Conservation (phyloP, 2,329 filamentous ascomycete species). For the Xylariaceae sp. region DNA sequence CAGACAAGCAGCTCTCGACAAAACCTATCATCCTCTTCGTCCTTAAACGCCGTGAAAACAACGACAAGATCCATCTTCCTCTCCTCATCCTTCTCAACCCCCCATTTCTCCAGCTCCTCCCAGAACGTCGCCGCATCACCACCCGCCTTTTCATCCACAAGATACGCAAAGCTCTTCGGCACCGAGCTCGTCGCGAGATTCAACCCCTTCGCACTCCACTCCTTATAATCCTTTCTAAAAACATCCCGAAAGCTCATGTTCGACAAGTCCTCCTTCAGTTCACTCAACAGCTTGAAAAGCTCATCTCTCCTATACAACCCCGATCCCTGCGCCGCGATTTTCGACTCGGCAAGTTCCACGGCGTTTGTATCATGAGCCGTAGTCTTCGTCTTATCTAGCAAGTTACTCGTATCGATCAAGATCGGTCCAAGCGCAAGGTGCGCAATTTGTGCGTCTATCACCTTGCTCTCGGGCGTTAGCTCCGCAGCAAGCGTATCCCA, state of each 20-base stretch:
- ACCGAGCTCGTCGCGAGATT: constrained; percentile 66
- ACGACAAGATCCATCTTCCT: constrained; percentile 59
- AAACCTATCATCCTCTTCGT: constrained; percentile 51
- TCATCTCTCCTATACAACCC: constrained; percentile 47
- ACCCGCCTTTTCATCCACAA: constrained; percentile 51
- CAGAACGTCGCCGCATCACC: constrained; percentile 45
- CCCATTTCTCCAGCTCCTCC: constrained; percentile 26
- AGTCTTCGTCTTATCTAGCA: constrained; percentile 62
- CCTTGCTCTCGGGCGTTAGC: constrained; percentile 16
- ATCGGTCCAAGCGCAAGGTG: constrained; percentile 67
- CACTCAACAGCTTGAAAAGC: constrained; percentile 60
- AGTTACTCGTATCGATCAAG: constrained; percentile 69
- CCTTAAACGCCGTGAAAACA: constrained; percentile 67
- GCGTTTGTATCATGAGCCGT: constrained; percentile 59
- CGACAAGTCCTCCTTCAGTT: constrained; percentile 67
- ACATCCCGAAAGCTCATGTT: constrained; percentile 62
- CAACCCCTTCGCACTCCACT: constrained; percentile 60
- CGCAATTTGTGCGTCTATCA: constrained; percentile 58
- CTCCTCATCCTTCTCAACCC: constrained; percentile 33
- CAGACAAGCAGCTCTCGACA: constrained; percentile 67
- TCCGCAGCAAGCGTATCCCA: constrained; percentile 54
- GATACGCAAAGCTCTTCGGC: constrained; percentile 60
- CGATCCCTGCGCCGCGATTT: constrained; percentile 30
- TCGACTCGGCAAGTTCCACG: constrained; percentile 56
- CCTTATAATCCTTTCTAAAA: constrained; percentile 80